Percentiles rank a stretch among this genome's conserved stretches.
Evolutionary conservation across 2,329 filamentous ascomycete species (phyloP).

Genomic region (Anthostomella pinea): DNA sequence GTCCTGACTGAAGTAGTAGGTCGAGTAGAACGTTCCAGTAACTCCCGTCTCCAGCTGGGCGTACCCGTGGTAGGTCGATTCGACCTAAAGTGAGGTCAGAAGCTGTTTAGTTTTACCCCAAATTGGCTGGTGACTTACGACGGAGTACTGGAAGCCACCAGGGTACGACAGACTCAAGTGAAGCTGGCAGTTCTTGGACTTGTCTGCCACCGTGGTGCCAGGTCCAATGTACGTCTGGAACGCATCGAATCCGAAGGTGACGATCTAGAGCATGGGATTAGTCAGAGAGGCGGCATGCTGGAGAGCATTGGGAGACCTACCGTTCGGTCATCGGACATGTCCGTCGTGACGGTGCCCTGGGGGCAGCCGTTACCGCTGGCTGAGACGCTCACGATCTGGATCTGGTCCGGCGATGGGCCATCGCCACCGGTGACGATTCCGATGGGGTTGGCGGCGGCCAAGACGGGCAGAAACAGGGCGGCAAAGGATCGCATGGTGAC

Average conservation of each 20-base stretch:
- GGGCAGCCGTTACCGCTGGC: slow-evolving; percentile 46
- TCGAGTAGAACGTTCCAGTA: slow-evolving; percentile 44
- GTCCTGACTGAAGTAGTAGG: slow-evolving; percentile 48
- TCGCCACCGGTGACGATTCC: slow-evolving; percentile 32
- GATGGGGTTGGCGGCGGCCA: slow-evolving; percentile 37
- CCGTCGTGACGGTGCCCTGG: slow-evolving; percentile 41
- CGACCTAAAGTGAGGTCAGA: no score
- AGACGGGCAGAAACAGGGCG: slow-evolving; percentile 32
- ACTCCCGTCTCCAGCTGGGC: slow-evolving; percentile 44
- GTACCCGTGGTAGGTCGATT: slow-evolving; percentile 48
- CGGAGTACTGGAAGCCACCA: slow-evolving; percentile 45
- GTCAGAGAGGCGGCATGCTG: no score
- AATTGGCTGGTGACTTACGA: slow-evolving; percentile 24
- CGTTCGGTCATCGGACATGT: slow-evolving; percentile 41
- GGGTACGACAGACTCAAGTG: slow-evolving; percentile 46
- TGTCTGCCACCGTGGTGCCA: slow-evolving; percentile 34
- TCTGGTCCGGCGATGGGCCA: slow-evolving; percentile 37
- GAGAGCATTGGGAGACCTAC: slow-evolving; percentile 22
- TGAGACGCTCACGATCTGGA: slow-evolving; percentile 39
- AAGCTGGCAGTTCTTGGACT: slow-evolving; percentile 47
- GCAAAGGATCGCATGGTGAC: slow-evolving; percentile 37
- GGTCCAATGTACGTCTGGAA: slow-evolving; percentile 48
- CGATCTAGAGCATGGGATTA: slow-evolving; percentile 31
- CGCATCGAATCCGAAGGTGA: slow-evolving; percentile 45
- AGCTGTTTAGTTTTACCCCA: no score